Base-by-base conservation (phyloP, 192 early-diverging fungal genomes). In the Coemansia sp. region DNA sequence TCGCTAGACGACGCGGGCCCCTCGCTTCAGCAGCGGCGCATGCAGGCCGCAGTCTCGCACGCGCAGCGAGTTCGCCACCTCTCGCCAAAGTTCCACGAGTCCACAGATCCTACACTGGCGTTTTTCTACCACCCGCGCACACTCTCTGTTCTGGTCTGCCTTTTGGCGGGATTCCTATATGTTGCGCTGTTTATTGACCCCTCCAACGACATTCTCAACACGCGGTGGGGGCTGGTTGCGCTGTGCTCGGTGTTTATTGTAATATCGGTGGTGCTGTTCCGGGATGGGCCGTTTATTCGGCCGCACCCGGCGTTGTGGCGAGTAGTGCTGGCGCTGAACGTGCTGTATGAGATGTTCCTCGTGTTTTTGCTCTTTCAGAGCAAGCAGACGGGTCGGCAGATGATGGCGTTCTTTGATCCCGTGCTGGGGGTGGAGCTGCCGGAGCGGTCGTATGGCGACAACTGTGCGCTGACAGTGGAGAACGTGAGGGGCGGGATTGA, bases 251-350 rank as follows among this genome's bases (percentile, higher is more conserved):
- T 75, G 59, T 91, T 98, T 71, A 79, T 93, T 3, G 79, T 95
- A 18, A 90, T 94, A 64, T 94, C 93, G 1, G 87, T 95, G 73
- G 79, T 96, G 6, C 87, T 94, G 73, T 96, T 98, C 74, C 85
- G 91, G 11, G 95, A 98, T 73, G 95, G 96, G 18, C 94, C 95
- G 9, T 94, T 98, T 65, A 85, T 98, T 41, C 82, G 95, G 43
- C 96, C 96, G 6, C 95, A 96, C 68, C 92, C 93, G 21, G 94
- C 92, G 7, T 86, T 98, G 59, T 98, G 96, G 96, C 84, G 96
- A 33, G 85, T 88, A 34, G 90, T 98, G 9, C 75, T 98, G 39
- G 89, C 89, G 11, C 64, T 93, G 11, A 91, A 91, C 31, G 91
- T 98, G 3, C 70, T 92, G 26, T 98, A 98, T 61, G 90, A 94